phyloP scores from a whole-genome alignment of 805 yeast genomes.

The Sungouiozyma ichnusensis region DNA sequence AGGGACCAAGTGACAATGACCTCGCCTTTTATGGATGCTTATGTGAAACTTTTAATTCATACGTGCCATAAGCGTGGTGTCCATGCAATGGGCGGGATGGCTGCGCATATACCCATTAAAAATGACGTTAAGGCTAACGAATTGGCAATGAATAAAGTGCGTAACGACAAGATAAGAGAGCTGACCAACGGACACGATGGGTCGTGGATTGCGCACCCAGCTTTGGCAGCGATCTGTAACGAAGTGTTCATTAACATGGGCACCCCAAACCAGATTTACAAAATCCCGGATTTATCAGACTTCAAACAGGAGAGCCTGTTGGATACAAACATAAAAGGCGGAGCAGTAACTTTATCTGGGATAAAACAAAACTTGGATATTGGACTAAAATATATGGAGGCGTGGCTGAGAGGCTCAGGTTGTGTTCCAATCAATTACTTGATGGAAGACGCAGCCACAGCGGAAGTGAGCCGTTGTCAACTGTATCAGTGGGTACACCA shows the following conservation, averaged over 20 bases:
- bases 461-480: slow-evolving; percentile 77
- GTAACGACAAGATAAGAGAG: slow-evolving; percentile 67
- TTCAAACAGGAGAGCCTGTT: slow-evolving; percentile 39
- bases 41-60: slow-evolving; percentile 62
- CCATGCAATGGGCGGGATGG: slow-evolving; percentile 88
- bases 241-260: slow-evolving; percentile 70
- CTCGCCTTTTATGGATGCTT: slow-evolving; percentile 71
- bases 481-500: slow-evolving; percentile 78
- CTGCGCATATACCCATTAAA: slow-evolving; percentile 77
- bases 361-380: slow-evolving; percentile 62
- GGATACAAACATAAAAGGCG: slow-evolving; percentile 53
- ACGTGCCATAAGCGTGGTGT: slow-evolving; percentile 71
- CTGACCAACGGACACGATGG: slow-evolving; percentile 76
- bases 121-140: slow-evolving; percentile 53
- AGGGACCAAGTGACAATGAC: slow-evolving; percentile 71
- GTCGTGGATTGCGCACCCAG: slow-evolving; percentile 86
- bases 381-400: slow-evolving; percentile 73
- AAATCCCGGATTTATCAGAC: slow-evolving; percentile 32
- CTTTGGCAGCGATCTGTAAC: slow-evolving; percentile 62
- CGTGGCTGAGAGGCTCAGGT: slow-evolving; percentile 76
- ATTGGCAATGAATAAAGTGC: slow-evolving; percentile 61
- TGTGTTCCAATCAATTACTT: slow-evolving; percentile 78
- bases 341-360: slow-evolving; percentile 58
- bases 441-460: slow-evolving; percentile 89
- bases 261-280: slow-evolving; percentile 65